Percentiles rank a stretch among this genome's conserved stretches.
These are phyloP conservation scores for Leccinum pachyderme DNA, from an alignment of 1,284 basidiomycete species.

Conservation along the genomic window DNA sequence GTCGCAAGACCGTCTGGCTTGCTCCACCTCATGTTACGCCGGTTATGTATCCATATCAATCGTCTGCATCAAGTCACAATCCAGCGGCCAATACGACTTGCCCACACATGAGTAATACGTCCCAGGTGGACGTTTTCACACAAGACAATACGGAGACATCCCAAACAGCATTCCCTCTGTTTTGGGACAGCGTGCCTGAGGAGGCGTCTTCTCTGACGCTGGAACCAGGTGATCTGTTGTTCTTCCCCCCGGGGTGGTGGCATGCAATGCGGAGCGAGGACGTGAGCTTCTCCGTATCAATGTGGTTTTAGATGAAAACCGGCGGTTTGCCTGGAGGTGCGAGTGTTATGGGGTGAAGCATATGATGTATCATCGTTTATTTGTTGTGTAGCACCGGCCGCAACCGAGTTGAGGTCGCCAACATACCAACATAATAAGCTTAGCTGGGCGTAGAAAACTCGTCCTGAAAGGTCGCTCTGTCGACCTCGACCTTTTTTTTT, in stretches of 20 bases:
- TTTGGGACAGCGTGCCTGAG: conserved; percentile 61
- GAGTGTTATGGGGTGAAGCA: conserved; percentile 1
- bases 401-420: conserved; percentile 28
- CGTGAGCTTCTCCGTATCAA: conserved; percentile 74
- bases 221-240: conserved; percentile 79
- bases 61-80: conserved; percentile 27
- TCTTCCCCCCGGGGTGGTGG: conserved; percentile 92
- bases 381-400: conserved; percentile 18
- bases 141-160: conserved; percentile 19
- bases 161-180: conserved; percentile 40
- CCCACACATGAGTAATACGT: conserved; percentile 62
- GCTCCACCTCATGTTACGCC: conserved; percentile 59
- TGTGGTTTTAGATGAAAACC: conserved; percentile 66
- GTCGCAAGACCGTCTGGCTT: conserved; percentile 90
- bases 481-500: conserved; percentile 10
- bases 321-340: conserved; percentile 25
- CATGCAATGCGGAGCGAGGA: conserved; percentile 85
- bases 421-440: neutral
- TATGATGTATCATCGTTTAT: conserved; percentile 10
- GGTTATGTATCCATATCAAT: conserved; percentile 28
- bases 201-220: conserved; percentile 66
- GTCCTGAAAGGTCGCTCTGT: conserved; percentile 2
- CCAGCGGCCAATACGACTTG: conserved; percentile 39
- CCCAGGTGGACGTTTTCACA: conserved; percentile 60
- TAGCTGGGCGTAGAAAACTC: neutral